Percentiles rank a stretch among this genome's conserved stretches.
Evolutionary conservation across 176 grass and related monocot genomes (phyloP).

Genomic region (sorghum (Sorghum bicolor)): Sorghum_bicolor_NCBIv3 NC_012879.2:17507001-17507500

Average conservation of each 20-base stretch:
- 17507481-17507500: slow-evolving; percentile 79
- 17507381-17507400: slow-evolving; percentile 39
- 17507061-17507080: too few relatives aligned
- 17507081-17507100: too few relatives aligned
- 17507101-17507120: too few relatives aligned
- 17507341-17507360: slow-evolving; percentile 62
- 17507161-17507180: not conserved
- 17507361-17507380: slow-evolving; percentile 71
- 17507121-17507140: not conserved
- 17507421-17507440: slow-evolving; percentile 73
- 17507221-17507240: too few relatives aligned
- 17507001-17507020: too few relatives aligned
- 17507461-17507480: slow-evolving; percentile 42
- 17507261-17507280: slow-evolving; percentile 83
- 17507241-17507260: slow-evolving; percentile 19
- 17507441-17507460: not conserved
- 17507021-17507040: too few relatives aligned
- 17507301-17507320: slow-evolving; percentile 28
- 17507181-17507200: too few relatives aligned
- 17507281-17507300: not conserved
- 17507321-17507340: slow-evolving; percentile 30
- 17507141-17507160: not conserved
- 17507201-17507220: not conserved
- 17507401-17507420: slow-evolving; percentile 66
- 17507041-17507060: too few relatives aligned